Conservation (phyloP, 1,284 basidiomycete species). For the Tremellales sp. region DNA sequence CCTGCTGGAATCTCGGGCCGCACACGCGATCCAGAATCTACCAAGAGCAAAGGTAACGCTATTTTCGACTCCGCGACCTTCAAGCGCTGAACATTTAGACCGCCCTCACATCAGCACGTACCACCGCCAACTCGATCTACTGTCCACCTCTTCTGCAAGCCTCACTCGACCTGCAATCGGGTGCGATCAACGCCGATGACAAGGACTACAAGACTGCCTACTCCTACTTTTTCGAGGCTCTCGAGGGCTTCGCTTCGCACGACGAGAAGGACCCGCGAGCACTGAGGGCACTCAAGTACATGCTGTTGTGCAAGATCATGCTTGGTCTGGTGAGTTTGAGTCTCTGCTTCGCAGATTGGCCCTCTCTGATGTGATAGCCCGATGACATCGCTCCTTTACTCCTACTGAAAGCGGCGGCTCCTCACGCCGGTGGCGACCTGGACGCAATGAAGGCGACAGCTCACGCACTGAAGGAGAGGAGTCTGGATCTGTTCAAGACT, state of each 20-base stretch:
- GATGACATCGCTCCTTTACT: conserved; percentile 87
- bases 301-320: conserved; percentile 98
- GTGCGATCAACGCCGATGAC: conserved; percentile 91
- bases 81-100: conserved; percentile 55
- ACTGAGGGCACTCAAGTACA: conserved; percentile 89
- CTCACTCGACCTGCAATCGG: conserved; percentile 84
- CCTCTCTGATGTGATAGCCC: conserved; percentile 55
- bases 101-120: conserved; percentile 84
- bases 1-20: conserved; percentile 84
- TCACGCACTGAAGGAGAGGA: conserved; percentile 84
- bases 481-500: conserved; percentile 83
- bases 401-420: conserved; percentile 78
- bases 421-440: conserved; percentile 74
- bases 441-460: conserved; percentile 95
- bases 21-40: conserved; percentile 85
- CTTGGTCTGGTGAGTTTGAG: conserved; percentile 68
- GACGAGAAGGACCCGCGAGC: conserved; percentile 53
- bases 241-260: conserved; percentile 74
- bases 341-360: not conserved
- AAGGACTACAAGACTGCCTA: conserved; percentile 97
- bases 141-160: conserved; percentile 92
- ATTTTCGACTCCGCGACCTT: not conserved
- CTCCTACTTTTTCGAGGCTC: conserved; percentile 96
- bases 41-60: conserved; percentile 77
- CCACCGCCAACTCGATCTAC: conserved; percentile 95